A percentile compares a stretch with the other conserved stretches of the same genome.
phyloP scores from a whole-genome alignment of 345 rosid species.

The Aquilaria malaccensis region DNA sequence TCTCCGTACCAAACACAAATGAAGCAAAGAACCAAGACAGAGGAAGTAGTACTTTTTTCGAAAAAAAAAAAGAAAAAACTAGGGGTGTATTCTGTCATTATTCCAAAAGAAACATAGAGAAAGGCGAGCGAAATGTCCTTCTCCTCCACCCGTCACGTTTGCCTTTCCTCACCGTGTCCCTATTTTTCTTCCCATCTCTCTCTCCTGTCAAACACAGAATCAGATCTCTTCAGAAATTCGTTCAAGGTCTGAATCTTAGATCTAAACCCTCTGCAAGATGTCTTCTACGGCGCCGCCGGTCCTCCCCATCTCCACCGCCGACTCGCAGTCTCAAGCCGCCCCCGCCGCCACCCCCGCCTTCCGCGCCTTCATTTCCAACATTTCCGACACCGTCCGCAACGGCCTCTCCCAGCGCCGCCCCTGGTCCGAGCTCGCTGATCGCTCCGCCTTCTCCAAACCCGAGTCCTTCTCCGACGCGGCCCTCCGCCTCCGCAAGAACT shows the following conservation, averaged over 20 bases:
- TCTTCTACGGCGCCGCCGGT: constrained; percentile 26
- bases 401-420: constrained; percentile 42
- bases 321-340: constrained; percentile 28
- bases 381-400: constrained; percentile 28
- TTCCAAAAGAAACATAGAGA: too few relatives aligned
- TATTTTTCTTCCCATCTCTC: neutral
- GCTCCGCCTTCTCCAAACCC: constrained; percentile 34
- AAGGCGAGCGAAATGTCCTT: neutral
- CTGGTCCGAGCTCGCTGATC: constrained; percentile 29
- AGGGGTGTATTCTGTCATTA: too few relatives aligned
- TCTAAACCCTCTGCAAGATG: constrained; percentile 21
- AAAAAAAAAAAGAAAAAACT: too few relatives aligned
- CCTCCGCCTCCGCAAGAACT: constrained; percentile 31
- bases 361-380: constrained; percentile 24
- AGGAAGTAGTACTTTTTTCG: too few relatives aligned
- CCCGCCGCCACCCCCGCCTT: constrained; percentile 30
- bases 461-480: constrained; percentile 29
- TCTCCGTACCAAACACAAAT: too few relatives aligned
- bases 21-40: too few relatives aligned
- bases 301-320: constrained; percentile 19
- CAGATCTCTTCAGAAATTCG: too few relatives aligned
- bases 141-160: neutral
- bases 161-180: neutral
- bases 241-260: neutral
- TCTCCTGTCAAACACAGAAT: too few relatives aligned